Base-by-base conservation (phyloP, 1,284 basidiomycete genomes). In the Papiliotrema flavescens region DNA sequence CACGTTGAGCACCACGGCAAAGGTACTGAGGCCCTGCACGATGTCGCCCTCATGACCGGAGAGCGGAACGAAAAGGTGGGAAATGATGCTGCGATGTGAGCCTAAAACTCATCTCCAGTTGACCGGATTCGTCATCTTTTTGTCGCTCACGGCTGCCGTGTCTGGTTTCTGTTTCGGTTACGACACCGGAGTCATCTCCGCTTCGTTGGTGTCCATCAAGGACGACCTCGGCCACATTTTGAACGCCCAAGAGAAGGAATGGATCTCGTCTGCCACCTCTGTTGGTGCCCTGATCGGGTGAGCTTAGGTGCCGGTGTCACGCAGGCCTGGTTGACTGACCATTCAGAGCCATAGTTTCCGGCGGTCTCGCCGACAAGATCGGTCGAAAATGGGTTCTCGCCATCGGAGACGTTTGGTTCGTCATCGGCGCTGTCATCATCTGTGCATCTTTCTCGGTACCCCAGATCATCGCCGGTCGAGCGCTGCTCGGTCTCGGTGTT, bases 191-290 rank as follows among this genome's bases (percentile, higher is more conserved):
- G 64, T 69, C 55, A 69, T 74, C 55, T 69, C 69, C 9, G 69
- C 87, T 28, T 84, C 87, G 17, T 79, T 89, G 35, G 86, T 89
- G 13, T 85, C 83, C 2, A 87, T 90, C 60, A 80, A 83, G 0
- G 79, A 80, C 3, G 87, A 89, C 65, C 78, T 89, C 39, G 86
- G 86, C 2, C 82, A 84, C 11, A 70, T 70, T 15, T 77, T 89
- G 15, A 83, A 83, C 2, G 79, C 83, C 58, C 77, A 79, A 24
- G 85, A 89, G 71, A 87, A 88, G 84, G 87, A 89, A 80, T 81
- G 89, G 57, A 87, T 89, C 62, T 88, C 87, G 0, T 85, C 86
- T 2, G 79, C 86, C 0, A 90, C 88, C 0, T 89, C 86, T 0
- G 78, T 88, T 36, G 87, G 86, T 7, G 88, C 88, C 0, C 79